Percentiles rank a stretch among this genome's conserved stretches.
These are phyloP conservation scores for Fusarium beomiforme DNA, from an alignment of 2,329 filamentous ascomycete species.

Conservation along the genomic window DNA sequence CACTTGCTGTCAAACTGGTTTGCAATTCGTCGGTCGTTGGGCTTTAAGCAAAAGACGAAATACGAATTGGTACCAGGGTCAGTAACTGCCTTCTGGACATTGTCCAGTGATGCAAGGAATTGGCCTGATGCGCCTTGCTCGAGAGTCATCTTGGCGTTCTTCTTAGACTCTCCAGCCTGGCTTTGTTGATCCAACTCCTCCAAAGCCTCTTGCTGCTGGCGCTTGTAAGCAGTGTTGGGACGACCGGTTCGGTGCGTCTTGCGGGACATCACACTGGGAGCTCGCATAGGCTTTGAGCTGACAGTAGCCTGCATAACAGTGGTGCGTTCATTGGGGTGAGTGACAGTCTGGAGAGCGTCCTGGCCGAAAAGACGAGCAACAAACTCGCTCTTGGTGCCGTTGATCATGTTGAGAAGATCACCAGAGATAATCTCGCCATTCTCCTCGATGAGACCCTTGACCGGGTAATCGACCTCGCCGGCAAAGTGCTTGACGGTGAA, in stretches of 20 bases:
- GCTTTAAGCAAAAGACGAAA: constrained; percentile 97
- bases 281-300: constrained; percentile 91
- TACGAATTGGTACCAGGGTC: constrained; percentile 89
- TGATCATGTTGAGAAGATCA: constrained; percentile 94
- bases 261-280: constrained; percentile 89
- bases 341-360: constrained; percentile 88
- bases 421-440: constrained; percentile 97
- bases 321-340: constrained; percentile 89
- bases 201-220: constrained; percentile 54
- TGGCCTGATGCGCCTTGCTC: constrained; percentile 93
- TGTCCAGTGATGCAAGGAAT: constrained; percentile 88
- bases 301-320: constrained; percentile 97
- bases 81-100: constrained; percentile 87
- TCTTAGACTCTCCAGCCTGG: constrained; percentile 57
- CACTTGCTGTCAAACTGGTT: constrained; percentile 99
- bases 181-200: constrained; percentile 61
- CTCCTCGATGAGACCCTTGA: constrained; percentile 88
- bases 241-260: constrained; percentile 64
- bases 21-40: constrained; percentile 94
- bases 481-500: constrained; percentile 97
- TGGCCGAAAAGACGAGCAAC: constrained; percentile 94
- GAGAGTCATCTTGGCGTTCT: constrained; percentile 55
- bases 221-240: constrained; percentile 49
- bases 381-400: constrained; percentile 87
- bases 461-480: constrained; percentile 93